Conservation (phyloP, 2,329 filamentous ascomycete genomes). For the Beauveria bassiana region DNA sequence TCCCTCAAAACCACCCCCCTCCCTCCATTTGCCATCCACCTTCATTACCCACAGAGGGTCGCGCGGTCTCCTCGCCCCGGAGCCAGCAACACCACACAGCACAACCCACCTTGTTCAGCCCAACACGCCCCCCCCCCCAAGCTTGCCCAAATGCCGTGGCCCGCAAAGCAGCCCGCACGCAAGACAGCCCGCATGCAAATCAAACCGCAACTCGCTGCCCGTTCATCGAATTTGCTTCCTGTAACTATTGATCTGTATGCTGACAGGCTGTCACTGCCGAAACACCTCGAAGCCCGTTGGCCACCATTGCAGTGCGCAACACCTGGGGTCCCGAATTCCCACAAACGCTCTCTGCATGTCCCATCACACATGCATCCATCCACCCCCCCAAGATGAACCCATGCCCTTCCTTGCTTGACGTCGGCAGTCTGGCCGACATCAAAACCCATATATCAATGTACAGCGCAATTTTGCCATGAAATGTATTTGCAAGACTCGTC, state of each 20-base stretch:
- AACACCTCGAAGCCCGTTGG: no score
- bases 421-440: not conserved
- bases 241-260: no score
- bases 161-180: not conserved
- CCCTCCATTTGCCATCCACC: no score
- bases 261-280: no score
- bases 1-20: no score
- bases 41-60: no score
- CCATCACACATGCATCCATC: not conserved
- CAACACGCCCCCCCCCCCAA: constrained; percentile 4
- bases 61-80: no score
- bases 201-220: no score
- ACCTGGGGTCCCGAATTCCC: not conserved
- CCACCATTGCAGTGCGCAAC: not conserved
- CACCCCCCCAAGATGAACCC: not conserved
- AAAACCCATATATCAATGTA: not conserved
- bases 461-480: not conserved
- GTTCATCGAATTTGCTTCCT: no score
- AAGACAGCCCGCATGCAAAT: no score
- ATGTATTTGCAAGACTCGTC: not conserved
- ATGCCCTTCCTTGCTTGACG: not conserved
- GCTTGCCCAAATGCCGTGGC: not conserved
- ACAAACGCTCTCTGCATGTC: not conserved
- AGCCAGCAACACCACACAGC: not conserved
- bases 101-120: not conserved